These are phyloP conservation scores for Schoenoplectus tabernaemontani DNA, from an alignment of 202 grass and related monocot genomes.

Conservation along the genomic window DNA sequence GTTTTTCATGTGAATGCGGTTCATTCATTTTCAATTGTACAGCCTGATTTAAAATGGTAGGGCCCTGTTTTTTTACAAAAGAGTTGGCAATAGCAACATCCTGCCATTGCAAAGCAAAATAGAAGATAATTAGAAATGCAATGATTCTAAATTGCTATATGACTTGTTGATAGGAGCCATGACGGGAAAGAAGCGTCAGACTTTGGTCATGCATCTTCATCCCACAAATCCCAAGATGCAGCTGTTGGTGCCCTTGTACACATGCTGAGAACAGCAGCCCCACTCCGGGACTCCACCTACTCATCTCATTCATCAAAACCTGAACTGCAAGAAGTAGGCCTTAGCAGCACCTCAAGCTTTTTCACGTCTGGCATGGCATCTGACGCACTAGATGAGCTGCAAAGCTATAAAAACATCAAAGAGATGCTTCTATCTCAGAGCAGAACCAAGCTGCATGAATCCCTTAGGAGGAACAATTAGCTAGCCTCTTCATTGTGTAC, in stretches of 20 bases:
- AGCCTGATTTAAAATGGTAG: not conserved
- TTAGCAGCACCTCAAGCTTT: slow-evolving; percentile 31
- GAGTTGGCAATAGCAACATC: no score
- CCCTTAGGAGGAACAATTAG: slow-evolving; percentile 12
- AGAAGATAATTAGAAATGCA: not conserved
- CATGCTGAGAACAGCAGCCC: slow-evolving; percentile 49
- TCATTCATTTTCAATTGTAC: not conserved
- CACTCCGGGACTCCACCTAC: slow-evolving; percentile 51
- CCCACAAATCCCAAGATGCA: slow-evolving; percentile 81
- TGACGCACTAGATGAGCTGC: slow-evolving; percentile 63
- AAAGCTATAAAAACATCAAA: slow-evolving; percentile 57
- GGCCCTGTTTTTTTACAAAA: no score
- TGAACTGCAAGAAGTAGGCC: slow-evolving; percentile 29
- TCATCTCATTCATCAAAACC: slow-evolving; percentile 42
- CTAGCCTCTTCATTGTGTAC: slow-evolving; percentile 14
- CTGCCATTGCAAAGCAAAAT: not conserved
- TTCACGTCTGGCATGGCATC: slow-evolving; percentile 44
- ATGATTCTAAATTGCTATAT: not conserved
- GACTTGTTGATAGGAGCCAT: slow-evolving; percentile 38
- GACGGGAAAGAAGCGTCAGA: slow-evolving; percentile 51
- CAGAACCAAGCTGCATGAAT: slow-evolving; percentile 27
- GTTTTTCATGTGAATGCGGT: no score
- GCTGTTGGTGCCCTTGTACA: slow-evolving; percentile 63
- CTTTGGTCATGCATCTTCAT: slow-evolving; percentile 34
- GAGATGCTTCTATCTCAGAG: slow-evolving; percentile 51